These are phyloP conservation scores for Berberis thunbergii DNA, from an alignment of 164 flowering plant genomes.

Conservation along the genomic window DNA sequence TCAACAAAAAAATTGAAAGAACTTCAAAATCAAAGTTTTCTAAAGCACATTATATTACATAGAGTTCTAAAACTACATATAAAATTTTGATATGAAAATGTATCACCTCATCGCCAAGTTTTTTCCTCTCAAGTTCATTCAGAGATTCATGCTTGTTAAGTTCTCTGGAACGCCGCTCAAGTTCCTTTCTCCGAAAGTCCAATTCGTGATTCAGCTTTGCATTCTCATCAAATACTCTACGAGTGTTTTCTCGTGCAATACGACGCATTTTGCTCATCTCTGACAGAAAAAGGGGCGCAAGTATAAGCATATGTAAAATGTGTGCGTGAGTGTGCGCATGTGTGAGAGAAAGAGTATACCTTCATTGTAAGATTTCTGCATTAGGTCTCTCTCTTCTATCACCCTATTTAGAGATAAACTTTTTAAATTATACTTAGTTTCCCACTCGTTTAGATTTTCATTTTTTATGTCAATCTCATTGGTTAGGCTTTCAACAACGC, in stretches of 20 bases:
- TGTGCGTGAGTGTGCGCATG: background rate
- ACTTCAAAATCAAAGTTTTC: no score
- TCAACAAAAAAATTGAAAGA: no score
- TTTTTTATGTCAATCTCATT: slow-evolving; percentile 60
- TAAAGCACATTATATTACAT: no score
- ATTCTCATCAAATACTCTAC: slow-evolving; percentile 39
- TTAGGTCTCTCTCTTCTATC: slow-evolving; percentile 55
- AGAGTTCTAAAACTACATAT: no score
- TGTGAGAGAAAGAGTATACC: slow-evolving; percentile 22
- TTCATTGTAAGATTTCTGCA: slow-evolving; percentile 56
- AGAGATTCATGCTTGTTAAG: slow-evolving; percentile 40
- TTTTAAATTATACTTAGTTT: slow-evolving; percentile 38
- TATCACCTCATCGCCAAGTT: slow-evolving; percentile 48
- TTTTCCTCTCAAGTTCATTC: slow-evolving; percentile 51
- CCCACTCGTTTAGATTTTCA: slow-evolving; percentile 45
- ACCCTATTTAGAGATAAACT: slow-evolving; percentile 23
- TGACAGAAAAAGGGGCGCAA: slow-evolving; percentile 3
- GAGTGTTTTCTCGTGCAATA: slow-evolving; percentile 26
- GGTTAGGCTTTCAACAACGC: slow-evolving; percentile 53
- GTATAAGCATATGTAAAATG: background rate
- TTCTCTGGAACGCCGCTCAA: slow-evolving; percentile 24
- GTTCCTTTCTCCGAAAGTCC: slow-evolving; percentile 34
- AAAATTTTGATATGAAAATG: background rate
- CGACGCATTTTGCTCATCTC: slow-evolving; percentile 3
- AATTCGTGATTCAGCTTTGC: slow-evolving; percentile 30